Conservation (phyloP, 2,329 filamentous ascomycete genomes). For the Cladophialophora chaetospira region DNA sequence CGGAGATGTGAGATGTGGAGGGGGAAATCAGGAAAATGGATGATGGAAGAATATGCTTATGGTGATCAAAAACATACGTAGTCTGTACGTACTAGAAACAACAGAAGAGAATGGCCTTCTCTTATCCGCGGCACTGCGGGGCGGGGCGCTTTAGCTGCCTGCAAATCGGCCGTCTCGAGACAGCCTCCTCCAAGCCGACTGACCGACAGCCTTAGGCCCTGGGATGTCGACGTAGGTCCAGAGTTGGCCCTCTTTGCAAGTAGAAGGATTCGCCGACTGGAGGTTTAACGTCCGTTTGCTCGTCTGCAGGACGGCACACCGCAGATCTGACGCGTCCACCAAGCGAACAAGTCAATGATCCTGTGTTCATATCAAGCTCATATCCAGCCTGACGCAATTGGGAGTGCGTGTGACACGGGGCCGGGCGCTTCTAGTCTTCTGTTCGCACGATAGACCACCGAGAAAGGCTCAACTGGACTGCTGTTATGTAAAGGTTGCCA, state of each 20-base stretch:
- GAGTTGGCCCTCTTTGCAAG: neutral
- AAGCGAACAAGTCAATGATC: slow-evolving; percentile 6
- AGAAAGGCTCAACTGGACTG: no score
- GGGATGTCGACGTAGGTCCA: neutral
- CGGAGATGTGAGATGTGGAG: slow-evolving; percentile 18
- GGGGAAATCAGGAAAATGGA: slow-evolving; percentile 8
- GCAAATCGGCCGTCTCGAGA: no score
- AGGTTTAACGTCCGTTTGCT: no score
- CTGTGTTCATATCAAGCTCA: neutral
- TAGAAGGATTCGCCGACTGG: neutral
- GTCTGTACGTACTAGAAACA: slow-evolving; percentile 15
- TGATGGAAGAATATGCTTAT: slow-evolving; percentile 17
- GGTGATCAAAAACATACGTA: slow-evolving; percentile 6
- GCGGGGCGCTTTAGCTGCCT: slow-evolving; percentile 5
- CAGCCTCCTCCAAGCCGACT: no score
- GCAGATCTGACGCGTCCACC: neutral
- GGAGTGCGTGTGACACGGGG: no score
- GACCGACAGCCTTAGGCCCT: no score
- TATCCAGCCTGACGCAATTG: neutral
- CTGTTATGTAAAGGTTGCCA: no score
- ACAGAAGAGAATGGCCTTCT: no score
- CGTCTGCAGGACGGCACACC: neutral
- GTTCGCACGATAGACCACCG: no score
- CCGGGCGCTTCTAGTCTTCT: no score
- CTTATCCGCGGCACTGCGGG: slow-evolving; percentile 1